Conservation (phyloP, 257 asterid species). For the Scutellaria barbata region DNA sequence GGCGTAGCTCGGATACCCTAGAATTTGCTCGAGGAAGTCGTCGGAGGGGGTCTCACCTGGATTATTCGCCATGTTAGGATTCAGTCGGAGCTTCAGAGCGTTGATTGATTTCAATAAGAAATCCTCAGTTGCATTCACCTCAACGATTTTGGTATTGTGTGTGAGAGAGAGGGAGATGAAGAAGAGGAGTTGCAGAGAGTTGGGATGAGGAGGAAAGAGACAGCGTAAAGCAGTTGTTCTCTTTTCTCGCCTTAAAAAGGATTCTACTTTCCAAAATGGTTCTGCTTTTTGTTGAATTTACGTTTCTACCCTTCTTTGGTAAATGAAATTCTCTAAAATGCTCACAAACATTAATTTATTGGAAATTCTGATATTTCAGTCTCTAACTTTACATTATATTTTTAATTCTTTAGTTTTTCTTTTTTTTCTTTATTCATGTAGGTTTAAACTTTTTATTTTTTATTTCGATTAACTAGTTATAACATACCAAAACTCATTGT, state of each 20-base stretch:
- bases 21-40: slow-evolving; percentile 83
- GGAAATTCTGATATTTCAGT: no score
- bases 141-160: neutral
- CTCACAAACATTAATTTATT: no score
- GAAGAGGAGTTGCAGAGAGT: slow-evolving; percentile 26
- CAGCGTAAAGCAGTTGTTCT: slow-evolving; percentile 35
- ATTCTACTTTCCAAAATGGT: slow-evolving; percentile 26
- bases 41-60: slow-evolving; percentile 73
- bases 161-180: neutral
- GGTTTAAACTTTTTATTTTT: no score
- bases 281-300: slow-evolving; percentile 26
- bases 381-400: no score
- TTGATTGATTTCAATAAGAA: slow-evolving; percentile 26
- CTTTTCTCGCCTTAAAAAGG: slow-evolving; percentile 37
- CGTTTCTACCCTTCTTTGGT: slow-evolving; percentile 19
- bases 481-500: no score
- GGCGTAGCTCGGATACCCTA: slow-evolving; percentile 69
- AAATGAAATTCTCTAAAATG: no score
- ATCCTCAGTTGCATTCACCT: slow-evolving; percentile 17
- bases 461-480: no score
- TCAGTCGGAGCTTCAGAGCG: slow-evolving; percentile 1
- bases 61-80: slow-evolving; percentile 70
- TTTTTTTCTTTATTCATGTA: no score
- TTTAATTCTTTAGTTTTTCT: no score
- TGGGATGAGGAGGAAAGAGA: slow-evolving; percentile 18